Evolutionary conservation across 345 rosid genomes (phyloP).

Genomic region (Orychophragmus violaceus): DNA sequence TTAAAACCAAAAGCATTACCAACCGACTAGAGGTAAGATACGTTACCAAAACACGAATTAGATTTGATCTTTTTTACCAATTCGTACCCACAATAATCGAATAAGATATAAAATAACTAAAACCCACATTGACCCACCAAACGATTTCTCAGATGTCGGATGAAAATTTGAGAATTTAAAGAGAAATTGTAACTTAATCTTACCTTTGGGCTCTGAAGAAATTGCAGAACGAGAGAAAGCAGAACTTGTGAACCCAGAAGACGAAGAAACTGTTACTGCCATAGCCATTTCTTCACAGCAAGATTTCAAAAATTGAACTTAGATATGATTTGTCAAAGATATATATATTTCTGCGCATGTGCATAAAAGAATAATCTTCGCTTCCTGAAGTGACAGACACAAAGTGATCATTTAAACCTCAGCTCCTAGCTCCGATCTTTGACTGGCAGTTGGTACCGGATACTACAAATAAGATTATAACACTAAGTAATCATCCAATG

Average conservation of each 20-base stretch:
- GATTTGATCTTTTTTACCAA: not conserved
- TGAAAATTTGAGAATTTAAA: not conserved
- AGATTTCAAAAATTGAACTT: not conserved
- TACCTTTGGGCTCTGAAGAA: slow-evolving; percentile 43
- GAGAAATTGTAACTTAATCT: not conserved
- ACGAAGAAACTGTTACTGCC: slow-evolving; percentile 31
- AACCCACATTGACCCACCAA: not conserved
- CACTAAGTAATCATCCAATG: too few species aligned
- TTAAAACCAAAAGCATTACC: too few species aligned
- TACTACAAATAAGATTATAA: too few species aligned
- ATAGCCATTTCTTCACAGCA: slow-evolving; percentile 36
- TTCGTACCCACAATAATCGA: not conserved
- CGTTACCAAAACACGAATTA: too few species aligned
- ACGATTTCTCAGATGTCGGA: not conserved
- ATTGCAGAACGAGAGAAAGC: slow-evolving; percentile 23
- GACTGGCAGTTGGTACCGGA: too few species aligned
- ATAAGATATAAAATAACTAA: not conserved
- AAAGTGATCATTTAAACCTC: too few species aligned
- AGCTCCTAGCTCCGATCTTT: too few species aligned
- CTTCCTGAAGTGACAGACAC: too few species aligned
- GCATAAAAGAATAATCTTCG: too few species aligned
- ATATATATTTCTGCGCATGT: too few species aligned
- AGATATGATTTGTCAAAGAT: not conserved
- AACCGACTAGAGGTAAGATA: too few species aligned
- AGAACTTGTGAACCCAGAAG: slow-evolving; percentile 25